Conservation (phyloP, 768 basidiomycete species). For the Rubroboletus pulcherrimus region DNA sequence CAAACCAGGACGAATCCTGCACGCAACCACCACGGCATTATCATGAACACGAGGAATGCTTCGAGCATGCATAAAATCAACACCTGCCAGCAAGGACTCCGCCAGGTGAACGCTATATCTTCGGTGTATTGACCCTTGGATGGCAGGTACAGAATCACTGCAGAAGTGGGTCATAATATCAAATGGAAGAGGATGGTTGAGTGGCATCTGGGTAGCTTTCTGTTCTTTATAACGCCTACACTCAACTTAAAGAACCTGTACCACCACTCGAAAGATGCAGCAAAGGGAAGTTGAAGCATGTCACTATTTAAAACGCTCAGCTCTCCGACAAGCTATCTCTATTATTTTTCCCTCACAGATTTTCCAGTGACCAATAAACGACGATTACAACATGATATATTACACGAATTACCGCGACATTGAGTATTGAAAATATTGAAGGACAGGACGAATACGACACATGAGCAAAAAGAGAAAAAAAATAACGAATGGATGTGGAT, state of each 20-base stretch:
- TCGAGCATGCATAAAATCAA: background rate
- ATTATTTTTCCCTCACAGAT: background rate
- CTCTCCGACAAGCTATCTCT: background rate
- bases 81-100: background rate
- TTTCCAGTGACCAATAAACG: background rate
- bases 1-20: no score
- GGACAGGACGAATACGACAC: background rate
- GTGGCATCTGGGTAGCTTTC: background rate
- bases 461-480: background rate
- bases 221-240: background rate
- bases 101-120: background rate
- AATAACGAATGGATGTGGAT: background rate
- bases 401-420: background rate
- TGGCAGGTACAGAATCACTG: background rate
- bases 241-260: background rate
- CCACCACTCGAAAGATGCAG: background rate
- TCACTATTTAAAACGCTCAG: background rate
- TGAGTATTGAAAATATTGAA: background rate
- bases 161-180: background rate
- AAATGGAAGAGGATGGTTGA: background rate
- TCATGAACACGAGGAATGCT: background rate
- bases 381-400: background rate
- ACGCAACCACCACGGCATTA: no score
- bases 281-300: background rate
- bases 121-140: background rate